A percentile compares a stretch with the other conserved stretches of the same genome.
Conservation (phyloP, 2,329 filamentous ascomycete species). For the Aspergillus versicolor region DNA sequence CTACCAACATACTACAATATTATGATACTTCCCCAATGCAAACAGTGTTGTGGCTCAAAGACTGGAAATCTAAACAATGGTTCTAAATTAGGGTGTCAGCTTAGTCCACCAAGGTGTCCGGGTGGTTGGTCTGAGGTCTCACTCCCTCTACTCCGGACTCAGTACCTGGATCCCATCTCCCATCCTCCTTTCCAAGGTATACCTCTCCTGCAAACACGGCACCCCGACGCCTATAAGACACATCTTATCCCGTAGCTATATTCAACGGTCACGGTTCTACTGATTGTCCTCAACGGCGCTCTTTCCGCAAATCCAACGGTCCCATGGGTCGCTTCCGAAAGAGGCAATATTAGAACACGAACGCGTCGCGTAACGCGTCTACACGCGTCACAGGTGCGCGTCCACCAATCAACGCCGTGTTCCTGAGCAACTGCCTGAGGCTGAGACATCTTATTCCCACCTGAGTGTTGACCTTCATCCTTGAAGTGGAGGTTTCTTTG, state of each 20-base stretch:
- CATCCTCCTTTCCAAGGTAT: background rate
- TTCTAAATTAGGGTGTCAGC: too few species aligned
- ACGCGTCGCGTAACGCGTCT: constrained; percentile 5
- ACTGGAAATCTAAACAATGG: too few species aligned
- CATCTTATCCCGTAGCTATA: background rate
- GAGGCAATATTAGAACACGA: constrained; percentile 2
- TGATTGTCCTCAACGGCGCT: background rate
- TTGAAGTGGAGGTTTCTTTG: too few species aligned
- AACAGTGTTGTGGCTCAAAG: too few species aligned
- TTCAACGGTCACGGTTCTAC: too few species aligned
- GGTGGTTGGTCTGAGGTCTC: background rate
- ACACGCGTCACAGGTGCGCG: background rate
- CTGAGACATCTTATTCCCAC: background rate
- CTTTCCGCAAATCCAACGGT: background rate
- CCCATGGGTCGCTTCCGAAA: background rate
- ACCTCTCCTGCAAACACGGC: background rate
- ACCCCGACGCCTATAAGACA: background rate
- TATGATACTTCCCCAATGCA: too few species aligned
- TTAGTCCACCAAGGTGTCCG: background rate
- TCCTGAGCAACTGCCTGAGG: background rate
- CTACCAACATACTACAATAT: too few species aligned
- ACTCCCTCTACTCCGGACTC: background rate
- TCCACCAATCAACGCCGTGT: constrained; percentile 1
- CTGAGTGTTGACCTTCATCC: too few species aligned
- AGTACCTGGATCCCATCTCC: background rate